phyloP scores from a whole-genome alignment of 2,329 filamentous ascomycete species.

The Penicillium sp. region DNA sequence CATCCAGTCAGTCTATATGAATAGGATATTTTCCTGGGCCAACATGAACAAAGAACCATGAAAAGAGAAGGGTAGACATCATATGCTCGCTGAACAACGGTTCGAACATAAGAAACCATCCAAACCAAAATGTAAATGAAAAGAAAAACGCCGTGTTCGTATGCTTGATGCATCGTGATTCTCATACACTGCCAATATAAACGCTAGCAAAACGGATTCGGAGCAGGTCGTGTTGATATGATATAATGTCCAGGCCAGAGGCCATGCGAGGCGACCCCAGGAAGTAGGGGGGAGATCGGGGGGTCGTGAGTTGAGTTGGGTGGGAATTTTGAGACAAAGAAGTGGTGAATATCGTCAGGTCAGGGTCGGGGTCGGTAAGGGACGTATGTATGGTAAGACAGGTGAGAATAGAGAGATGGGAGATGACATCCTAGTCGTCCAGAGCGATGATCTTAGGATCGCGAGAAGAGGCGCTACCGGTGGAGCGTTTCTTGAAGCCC shows the following conservation, averaged over 20 bases:
- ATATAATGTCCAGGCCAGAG: slow-evolving; percentile 10
- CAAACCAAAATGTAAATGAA: slow-evolving; percentile 8
- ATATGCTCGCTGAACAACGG: slow-evolving; percentile 1
- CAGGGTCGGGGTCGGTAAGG: neutral
- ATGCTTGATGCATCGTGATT: slow-evolving; percentile 27
- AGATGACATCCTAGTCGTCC: slow-evolving; percentile 14
- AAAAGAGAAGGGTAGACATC: slow-evolving; percentile 8
- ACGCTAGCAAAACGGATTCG: slow-evolving; percentile 23
- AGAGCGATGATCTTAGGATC: slow-evolving; percentile 24
- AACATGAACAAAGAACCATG: slow-evolving; percentile 9
- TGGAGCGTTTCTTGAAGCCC: slow-evolving; percentile 42
- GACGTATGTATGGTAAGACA: neutral
- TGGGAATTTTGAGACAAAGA: slow-evolving; percentile 4
- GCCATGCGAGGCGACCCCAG: neutral
- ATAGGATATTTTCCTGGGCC: neutral
- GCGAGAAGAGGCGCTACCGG: slow-evolving; percentile 21
- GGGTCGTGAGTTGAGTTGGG: slow-evolving; percentile 7
- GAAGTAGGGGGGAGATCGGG: neutral
- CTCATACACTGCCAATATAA: slow-evolving; percentile 28
- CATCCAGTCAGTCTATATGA: slow-evolving; percentile 13
- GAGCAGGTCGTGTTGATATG: slow-evolving; percentile 14
- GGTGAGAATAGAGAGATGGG: neutral
- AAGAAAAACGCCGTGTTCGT: slow-evolving; percentile 12
- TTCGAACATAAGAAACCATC: neutral
- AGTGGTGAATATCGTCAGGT: neutral